Evolutionary conservation across 805 yeast species (phyloP).

Genomic region (Candida qinlingensis): DNA sequence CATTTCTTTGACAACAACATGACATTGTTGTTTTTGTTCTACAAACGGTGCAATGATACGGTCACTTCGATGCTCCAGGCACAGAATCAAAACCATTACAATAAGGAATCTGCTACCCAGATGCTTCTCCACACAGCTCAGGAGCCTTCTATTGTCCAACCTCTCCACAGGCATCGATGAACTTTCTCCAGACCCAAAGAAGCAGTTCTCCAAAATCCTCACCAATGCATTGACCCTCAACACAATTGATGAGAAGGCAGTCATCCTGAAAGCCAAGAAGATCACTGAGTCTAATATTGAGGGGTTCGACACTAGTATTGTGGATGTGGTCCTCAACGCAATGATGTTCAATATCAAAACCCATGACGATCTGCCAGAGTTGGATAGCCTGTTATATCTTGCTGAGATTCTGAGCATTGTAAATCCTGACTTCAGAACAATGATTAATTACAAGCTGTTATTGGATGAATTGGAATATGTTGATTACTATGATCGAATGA

Average conservation of each 20-base stretch:
- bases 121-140: background rate
- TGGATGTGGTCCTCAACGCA: background rate
- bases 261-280: background rate
- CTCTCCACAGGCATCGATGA: background rate
- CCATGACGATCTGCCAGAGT: background rate
- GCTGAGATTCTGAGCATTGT: background rate
- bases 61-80: background rate
- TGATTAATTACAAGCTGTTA: conserved; percentile 8
- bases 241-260: background rate
- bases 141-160: background rate
- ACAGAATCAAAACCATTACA: background rate
- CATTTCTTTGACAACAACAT: too few relatives aligned
- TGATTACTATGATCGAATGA: background rate
- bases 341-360: background rate
- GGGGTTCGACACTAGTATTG: background rate
- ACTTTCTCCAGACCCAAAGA: background rate
- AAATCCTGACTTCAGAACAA: conserved; percentile 3
- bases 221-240: background rate
- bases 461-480: conserved; percentile 1
- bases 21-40: background rate
- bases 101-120: background rate
- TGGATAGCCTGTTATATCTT: background rate
- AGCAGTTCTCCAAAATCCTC: background rate
- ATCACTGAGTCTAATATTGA: background rate
- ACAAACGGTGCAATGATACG: background rate